A percentile compares a stretch with the other conserved stretches of the same genome.
These are phyloP conservation scores for Platismatia glauca DNA, from an alignment of 495 filamentous ascomycete genomes.

Conservation along the genomic window DNA sequence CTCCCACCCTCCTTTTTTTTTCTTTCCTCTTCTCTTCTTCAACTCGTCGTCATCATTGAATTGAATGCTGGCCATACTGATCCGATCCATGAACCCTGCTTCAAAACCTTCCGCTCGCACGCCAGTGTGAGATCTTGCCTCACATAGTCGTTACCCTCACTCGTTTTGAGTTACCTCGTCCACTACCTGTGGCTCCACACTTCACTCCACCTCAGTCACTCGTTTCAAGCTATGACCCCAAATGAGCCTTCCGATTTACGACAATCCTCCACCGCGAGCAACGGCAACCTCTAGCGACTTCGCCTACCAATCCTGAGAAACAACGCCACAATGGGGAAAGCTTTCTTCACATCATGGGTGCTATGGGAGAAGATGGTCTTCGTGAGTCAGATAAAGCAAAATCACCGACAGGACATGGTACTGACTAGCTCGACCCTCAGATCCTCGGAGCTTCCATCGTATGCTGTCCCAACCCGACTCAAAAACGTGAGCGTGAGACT, in stretches of 20 bases:
- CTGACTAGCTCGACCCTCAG: conserved; percentile 26
- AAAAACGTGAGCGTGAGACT: conserved; percentile 21
- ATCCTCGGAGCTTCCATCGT: conserved; percentile 42
- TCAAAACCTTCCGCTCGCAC: too few relatives aligned
- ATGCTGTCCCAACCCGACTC: conserved; percentile 18
- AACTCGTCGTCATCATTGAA: background rate
- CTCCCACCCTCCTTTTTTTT: too few relatives aligned
- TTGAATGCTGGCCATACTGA: too few relatives aligned
- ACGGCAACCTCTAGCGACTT: background rate
- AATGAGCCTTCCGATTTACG: background rate
- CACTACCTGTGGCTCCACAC: too few relatives aligned
- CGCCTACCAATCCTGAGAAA: background rate
- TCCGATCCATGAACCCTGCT: too few relatives aligned
- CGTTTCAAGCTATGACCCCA: background rate
- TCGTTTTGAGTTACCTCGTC: too few relatives aligned
- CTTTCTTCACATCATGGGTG: conserved; percentile 70
- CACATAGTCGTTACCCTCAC: background rate
- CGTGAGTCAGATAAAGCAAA: conserved; percentile 44
- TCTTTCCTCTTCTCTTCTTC: too few relatives aligned
- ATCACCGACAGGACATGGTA: conserved; percentile 1
- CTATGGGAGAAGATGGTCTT: conserved; percentile 90
- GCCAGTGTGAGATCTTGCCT: background rate
- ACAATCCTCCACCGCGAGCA: background rate
- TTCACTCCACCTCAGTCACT: background rate
- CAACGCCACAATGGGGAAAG: conserved; percentile 15